These are phyloP conservation scores for Microascus cirrosus DNA, from an alignment of 2,329 filamentous ascomycete genomes.

Conservation along the genomic window DNA sequence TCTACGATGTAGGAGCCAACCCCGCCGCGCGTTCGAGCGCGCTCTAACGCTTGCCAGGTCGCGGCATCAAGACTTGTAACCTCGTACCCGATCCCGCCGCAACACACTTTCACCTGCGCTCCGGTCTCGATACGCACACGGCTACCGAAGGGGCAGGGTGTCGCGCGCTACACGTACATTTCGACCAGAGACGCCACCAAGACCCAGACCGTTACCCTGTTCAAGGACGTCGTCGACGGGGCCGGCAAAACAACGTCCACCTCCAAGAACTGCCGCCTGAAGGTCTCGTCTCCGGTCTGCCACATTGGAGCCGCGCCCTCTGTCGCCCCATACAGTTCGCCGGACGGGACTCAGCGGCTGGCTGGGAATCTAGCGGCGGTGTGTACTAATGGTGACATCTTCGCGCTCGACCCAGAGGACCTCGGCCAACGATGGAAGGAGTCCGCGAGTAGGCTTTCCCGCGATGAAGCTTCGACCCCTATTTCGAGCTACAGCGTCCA, in stretches of 20 bases:
- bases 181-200: conserved; percentile 35
- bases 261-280: conserved; percentile 22
- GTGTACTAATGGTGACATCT: conserved; percentile 47
- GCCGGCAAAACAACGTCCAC: conserved; percentile 41
- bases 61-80: conserved; percentile 50
- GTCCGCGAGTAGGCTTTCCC: conserved; percentile 27
- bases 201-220: conserved; percentile 43
- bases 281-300: conserved; percentile 6
- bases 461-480: conserved; percentile 23
- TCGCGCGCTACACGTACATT: conserved; percentile 50
- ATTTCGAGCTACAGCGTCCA: conserved; percentile 31
- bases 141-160: conserved; percentile 30
- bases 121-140: conserved; percentile 47
- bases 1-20: conserved; percentile 46
- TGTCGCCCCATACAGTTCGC: not conserved
- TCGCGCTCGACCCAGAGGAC: conserved; percentile 47
- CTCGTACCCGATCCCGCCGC: conserved; percentile 55
- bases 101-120: conserved; percentile 51
- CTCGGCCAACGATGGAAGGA: conserved; percentile 35
- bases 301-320: conserved; percentile 1
- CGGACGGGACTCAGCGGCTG: conserved; percentile 2
- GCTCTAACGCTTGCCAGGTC: conserved; percentile 30
- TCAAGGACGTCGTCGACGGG: conserved; percentile 42
- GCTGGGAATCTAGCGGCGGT: conserved; percentile 36
- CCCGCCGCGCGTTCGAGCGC: not conserved